Evolutionary conservation across 768 basidiomycete species (phyloP), one percentile per base, ranked within the genome.

Genomic region (Rhodotorula kratochvilovae): DNA sequence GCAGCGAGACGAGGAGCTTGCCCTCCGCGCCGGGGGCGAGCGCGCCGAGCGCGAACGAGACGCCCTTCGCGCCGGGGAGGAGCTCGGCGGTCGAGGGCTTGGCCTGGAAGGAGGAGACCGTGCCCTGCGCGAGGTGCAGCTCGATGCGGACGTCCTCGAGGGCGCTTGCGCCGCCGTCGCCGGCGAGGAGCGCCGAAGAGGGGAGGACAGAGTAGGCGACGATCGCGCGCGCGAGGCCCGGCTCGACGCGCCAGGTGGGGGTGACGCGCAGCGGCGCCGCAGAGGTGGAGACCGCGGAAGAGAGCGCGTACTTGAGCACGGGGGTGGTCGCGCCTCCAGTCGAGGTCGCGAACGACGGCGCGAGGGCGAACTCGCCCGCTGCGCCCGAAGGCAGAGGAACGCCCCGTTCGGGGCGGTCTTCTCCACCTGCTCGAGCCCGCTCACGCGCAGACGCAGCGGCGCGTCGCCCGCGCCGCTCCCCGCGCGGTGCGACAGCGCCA

Each of bases 351-450:
- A 72, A 60, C 13, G 6, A 78, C 72, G 33, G 78, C 64, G 58
- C 80, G 39, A 82, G 75, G 46, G 77, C 76, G 75, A 80, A 82
- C 69, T 81, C 80, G 45, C 81, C 81, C 36, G 51, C 70, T 29
- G 78, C 77, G n/a, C 43, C 39, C 12, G 79, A 70, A 46, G 80
- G 48, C 4, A 1, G 21, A 83, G 72, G 70, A 78, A 82, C 5
- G 78, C 75, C 29, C 81, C 78, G 70, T 83, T 83, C 5, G 82
- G 82, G 12, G 81, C 82, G n/a, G 80, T 79, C 72, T 82, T 83
- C 51, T 83, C 82, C n/a, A 82, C 72, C 27, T 69, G 68, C 63
- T 82, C 81, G 61, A 81, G 81, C 16, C 74, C 64, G 10, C 76
- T 77, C 45, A 83, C 64, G 21, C 79, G 78, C 61, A 83, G 76